These are phyloP conservation scores for Colletotrichum chlorophyti DNA, from an alignment of 2,329 filamentous ascomycete species.

Conservation along the genomic window DNA sequence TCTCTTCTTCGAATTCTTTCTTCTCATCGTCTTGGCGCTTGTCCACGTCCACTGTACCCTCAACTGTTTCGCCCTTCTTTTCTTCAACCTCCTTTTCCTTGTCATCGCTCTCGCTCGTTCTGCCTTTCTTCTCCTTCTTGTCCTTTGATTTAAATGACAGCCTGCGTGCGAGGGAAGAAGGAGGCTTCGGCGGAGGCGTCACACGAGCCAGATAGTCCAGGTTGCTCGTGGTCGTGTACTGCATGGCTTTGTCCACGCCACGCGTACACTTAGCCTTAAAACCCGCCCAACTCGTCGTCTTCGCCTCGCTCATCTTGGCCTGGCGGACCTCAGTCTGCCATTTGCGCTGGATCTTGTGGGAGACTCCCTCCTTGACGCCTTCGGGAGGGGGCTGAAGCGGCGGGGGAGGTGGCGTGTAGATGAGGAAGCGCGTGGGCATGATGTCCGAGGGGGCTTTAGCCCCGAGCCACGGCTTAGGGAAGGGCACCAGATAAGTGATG, in stretches of 20 bases:
- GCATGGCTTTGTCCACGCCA: conserved; percentile 23
- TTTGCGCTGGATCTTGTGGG: conserved; percentile 27
- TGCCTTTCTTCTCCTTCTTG: conserved; percentile 23
- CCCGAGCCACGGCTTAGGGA: conserved; percentile 22
- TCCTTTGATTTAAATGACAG: conserved; percentile 7
- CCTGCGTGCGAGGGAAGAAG: conserved; percentile 6
- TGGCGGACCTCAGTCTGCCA: conserved; percentile 23
- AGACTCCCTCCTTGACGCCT: conserved; percentile 20
- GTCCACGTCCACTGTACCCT: not conserved
- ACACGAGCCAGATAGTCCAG: conserved; percentile 21
- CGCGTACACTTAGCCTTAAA: conserved; percentile 24
- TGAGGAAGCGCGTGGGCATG: conserved; percentile 18
- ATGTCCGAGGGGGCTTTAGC: conserved; percentile 2
- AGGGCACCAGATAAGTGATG: conserved; percentile 24
- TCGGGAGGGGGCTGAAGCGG: conserved; percentile 23
- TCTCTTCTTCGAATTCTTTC: not conserved
- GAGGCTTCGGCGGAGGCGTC: conserved; percentile 3
- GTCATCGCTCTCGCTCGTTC: not conserved
- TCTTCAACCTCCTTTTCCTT: conserved; percentile 13
- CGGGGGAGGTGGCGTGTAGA: conserved; percentile 23
- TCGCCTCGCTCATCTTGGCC: conserved; percentile 21
- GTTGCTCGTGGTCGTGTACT: conserved; percentile 24
- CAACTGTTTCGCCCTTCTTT: not conserved
- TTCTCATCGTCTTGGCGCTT: not conserved
- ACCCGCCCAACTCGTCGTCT: conserved; percentile 25